Conservation (phyloP, 2,329 filamentous ascomycete species). For the Parafenestella ontariensis region DNA sequence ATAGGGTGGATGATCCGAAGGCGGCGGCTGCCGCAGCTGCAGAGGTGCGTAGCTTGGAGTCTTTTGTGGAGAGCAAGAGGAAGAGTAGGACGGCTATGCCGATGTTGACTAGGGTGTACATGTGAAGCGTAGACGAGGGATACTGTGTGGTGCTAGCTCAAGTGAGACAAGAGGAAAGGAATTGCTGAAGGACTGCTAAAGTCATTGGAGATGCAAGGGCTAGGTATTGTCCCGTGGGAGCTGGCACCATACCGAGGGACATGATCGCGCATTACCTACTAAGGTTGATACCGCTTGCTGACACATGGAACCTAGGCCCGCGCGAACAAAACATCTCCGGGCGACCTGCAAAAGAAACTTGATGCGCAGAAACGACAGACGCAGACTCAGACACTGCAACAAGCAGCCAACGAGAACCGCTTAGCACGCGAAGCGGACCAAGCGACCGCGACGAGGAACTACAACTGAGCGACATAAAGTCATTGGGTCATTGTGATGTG, state of each 20-base stretch:
- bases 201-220: no score
- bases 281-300: conserved; percentile 9
- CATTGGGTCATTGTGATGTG: background rate
- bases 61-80: background rate
- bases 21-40: conserved; percentile 80
- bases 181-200: no score
- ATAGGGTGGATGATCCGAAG: conserved; percentile 65
- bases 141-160: conserved; percentile 1
- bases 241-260: background rate
- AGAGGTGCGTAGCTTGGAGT: conserved; percentile 67
- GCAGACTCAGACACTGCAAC: conserved; percentile 69
- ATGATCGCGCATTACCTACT: background rate
- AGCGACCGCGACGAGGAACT: conserved; percentile 62
- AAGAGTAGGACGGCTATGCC: conserved; percentile 8
- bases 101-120: conserved; percentile 13
- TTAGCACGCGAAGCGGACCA: conserved; percentile 72
- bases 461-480: conserved; percentile 53
- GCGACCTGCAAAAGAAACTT: conserved; percentile 67
- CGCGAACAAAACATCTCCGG: conserved; percentile 62
- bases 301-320: conserved; percentile 64
- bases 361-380: conserved; percentile 79
- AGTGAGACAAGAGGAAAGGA: no score
- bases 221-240: background rate
- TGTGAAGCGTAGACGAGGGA: background rate
- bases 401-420: conserved; percentile 71